Conservation (phyloP, 495 filamentous ascomycete species). For the Tuber melanosporum region DNA sequence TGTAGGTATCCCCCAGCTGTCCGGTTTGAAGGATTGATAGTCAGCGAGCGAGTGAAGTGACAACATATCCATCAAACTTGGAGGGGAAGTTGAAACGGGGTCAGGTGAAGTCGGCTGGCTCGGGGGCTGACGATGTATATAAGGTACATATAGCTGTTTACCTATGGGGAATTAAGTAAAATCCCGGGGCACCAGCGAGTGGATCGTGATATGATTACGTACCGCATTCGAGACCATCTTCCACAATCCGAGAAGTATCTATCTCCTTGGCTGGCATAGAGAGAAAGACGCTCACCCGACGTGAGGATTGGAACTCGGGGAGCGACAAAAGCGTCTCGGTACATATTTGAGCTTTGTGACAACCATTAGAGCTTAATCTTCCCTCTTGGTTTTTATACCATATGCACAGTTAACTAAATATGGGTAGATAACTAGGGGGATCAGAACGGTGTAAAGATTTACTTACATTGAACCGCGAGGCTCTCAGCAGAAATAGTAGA, state of each 20-base stretch:
- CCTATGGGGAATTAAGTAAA: constrained; percentile 12
- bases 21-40: constrained; percentile 65
- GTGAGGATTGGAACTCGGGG: constrained; percentile 35
- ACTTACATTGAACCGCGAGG: constrained; percentile 31
- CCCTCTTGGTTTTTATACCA: background rate
- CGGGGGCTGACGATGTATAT: constrained; percentile 60
- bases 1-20: constrained; percentile 89
- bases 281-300: constrained; percentile 73
- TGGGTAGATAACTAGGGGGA: background rate
- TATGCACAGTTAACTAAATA: background rate
- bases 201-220: background rate
- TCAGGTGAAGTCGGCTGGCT: constrained; percentile 33
- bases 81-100: constrained; percentile 45
- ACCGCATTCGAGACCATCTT: constrained; percentile 65
- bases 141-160: constrained; percentile 86
- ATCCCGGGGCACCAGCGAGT: background rate
- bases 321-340: constrained; percentile 31
- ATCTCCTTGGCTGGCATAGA: constrained; percentile 87
- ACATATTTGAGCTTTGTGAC: constrained; percentile 32
- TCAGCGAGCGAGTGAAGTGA: constrained; percentile 64
- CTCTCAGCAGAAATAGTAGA: constrained; percentile 22
- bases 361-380: constrained; percentile 9
- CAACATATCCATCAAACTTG: constrained; percentile 88
- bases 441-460: background rate
- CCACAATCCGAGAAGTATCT: constrained; percentile 70